Evolutionary conservation across 768 basidiomycete species (phyloP), one percentile per base, ranked within the genome.

Genomic region (Podaxis sp.): DNA sequence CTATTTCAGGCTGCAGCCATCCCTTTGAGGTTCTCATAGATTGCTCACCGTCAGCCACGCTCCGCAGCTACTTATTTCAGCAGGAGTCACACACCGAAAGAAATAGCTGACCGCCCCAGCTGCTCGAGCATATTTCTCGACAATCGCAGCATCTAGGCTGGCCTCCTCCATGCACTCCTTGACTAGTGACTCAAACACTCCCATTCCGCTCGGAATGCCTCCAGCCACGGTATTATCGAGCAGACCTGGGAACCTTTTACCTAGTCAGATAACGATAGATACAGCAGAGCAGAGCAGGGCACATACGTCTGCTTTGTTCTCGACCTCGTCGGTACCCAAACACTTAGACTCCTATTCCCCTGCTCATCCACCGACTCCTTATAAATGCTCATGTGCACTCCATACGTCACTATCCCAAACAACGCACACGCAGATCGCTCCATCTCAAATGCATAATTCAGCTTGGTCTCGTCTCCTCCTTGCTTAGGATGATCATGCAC

Each of bases 91-190:
- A 54, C 48, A 90, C 90, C 82, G 82, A 73, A 83, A 88, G 76
- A 91, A 93, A 77, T 98, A 98, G 64, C 90, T 92, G 54, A 94
- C 74, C 1, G 84, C 82, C 3, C 95, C 95, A 10, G 81, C 84
- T 6, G 84, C 68, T 64, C 81, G 84, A 12, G 88, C 79, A 64
- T 88, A 76, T 22, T 80, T 76, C 53, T 82, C 77, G 11, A 93
- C 86, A 50, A 93, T 71, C n/a, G 78, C 73, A 56, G 87, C 87
- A 2, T 80, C 78, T 24, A 98, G 79, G 67, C 89, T 93, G 2
- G 95, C 96, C 73, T 99, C 96, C 71, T 99, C 96, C 81, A 86
- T 88, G 59, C 92, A 90, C 73, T 98, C 96, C 71, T 96, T 97
- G 40, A 96, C 82, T 49, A 98, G 77, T 1, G 87, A 82, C 53